A percentile compares a stretch with the other conserved stretches of the same genome.
phyloP scores from a whole-genome alignment of 768 basidiomycete genomes.

The Glaciozyma antarctica region DNA sequence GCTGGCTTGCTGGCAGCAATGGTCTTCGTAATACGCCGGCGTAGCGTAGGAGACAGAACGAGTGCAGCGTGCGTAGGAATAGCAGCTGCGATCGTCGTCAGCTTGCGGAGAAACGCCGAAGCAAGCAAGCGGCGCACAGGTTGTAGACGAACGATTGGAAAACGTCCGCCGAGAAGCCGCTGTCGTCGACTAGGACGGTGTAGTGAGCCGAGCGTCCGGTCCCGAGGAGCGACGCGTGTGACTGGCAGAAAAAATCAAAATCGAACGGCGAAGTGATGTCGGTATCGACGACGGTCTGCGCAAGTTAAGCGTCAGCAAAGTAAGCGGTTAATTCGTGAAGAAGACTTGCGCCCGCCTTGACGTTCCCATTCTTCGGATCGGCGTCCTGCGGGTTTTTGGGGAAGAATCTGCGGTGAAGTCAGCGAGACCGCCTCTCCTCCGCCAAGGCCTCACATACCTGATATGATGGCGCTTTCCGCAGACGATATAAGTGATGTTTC shows the following conservation, averaged over 20 bases:
- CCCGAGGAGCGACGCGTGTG: constrained; percentile 10
- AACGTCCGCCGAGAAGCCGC: constrained; percentile 55
- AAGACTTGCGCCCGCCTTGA: background rate
- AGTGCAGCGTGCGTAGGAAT: constrained; percentile 33
- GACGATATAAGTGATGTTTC: constrained; percentile 7
- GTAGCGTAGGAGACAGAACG: constrained; percentile 50
- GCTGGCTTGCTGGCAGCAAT: background rate
- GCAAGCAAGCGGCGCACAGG: constrained; percentile 41
- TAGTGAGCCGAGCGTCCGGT: constrained; percentile 17
- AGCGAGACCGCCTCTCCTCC: too few species aligned
- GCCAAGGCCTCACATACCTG: background rate
- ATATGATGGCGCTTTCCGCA: constrained; percentile 7
- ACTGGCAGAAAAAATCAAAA: constrained; percentile 15
- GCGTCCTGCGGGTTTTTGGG: constrained; percentile 1
- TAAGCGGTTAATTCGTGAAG: too few species aligned
- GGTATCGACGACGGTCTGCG: constrained; percentile 1
- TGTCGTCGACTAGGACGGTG: constrained; percentile 50
- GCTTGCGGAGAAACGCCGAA: background rate
- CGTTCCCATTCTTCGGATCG: constrained; percentile 11
- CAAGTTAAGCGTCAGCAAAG: too few species aligned
- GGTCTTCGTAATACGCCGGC: constrained; percentile 3
- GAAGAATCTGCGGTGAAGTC: constrained; percentile 4
- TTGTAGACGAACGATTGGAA: constrained; percentile 65
- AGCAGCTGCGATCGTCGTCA: background rate
- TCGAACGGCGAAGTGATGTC: constrained; percentile 1